A percentile compares a stretch with the other conserved stretches of the same genome.
Evolutionary conservation across 306 rosid species (phyloP).

Genomic region (Luffa aegyptiaca): DNA sequence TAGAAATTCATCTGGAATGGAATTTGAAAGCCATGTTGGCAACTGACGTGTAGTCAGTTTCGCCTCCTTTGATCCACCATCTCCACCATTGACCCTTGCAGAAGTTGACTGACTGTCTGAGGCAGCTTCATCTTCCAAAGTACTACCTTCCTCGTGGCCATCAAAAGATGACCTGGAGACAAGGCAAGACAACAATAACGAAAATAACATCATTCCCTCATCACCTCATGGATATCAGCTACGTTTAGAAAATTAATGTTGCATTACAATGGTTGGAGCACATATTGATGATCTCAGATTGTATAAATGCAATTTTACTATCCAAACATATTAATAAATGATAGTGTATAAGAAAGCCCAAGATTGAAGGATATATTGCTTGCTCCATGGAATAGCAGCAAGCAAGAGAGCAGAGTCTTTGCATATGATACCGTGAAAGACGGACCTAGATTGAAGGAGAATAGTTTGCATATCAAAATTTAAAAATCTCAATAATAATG

Average conservation of each 20-base stretch:
- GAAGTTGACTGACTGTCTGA: conserved; percentile 41
- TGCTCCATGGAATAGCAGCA: neutral
- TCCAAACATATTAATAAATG: neutral
- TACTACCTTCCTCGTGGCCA: conserved; percentile 68
- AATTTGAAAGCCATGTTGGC: conserved; percentile 88
- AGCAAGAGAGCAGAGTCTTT: neutral
- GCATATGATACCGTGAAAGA: neutral
- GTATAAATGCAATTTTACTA: neutral
- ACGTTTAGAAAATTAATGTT: neutral
- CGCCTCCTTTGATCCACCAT: conserved; percentile 36
- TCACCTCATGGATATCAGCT: neutral
- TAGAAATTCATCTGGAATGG: conserved; percentile 98
- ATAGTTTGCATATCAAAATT: neutral
- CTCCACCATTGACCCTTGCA: conserved; percentile 45
- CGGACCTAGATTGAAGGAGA: neutral
- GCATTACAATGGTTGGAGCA: neutral
- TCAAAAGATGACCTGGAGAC: conserved; percentile 66
- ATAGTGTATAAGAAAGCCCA: neutral
- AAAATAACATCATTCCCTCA: neutral
- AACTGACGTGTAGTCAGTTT: conserved; percentile 44
- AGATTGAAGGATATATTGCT: neutral
- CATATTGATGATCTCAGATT: neutral
- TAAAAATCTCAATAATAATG: neutral
- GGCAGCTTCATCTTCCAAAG: conserved; percentile 47
- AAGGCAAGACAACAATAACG: neutral